Percentiles rank a stretch among this genome's conserved stretches.
phyloP scores from a whole-genome alignment of 1,284 basidiomycete species.

The Neonothopanus nambi region DNA sequence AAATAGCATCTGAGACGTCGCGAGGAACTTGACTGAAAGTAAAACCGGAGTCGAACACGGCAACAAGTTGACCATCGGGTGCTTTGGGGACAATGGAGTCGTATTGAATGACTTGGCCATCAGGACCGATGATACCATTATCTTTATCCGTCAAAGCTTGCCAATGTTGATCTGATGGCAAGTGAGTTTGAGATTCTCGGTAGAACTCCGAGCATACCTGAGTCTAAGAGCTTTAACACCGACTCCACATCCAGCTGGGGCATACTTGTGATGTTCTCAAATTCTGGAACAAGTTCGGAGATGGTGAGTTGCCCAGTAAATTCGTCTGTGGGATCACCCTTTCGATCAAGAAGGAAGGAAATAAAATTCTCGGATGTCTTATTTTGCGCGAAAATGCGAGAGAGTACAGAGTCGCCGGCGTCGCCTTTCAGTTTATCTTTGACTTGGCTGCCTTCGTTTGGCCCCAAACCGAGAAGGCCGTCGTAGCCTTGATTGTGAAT shows the following conservation, averaged over 20 bases:
- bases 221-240: slow-evolving; percentile 53
- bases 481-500: slow-evolving; percentile 59
- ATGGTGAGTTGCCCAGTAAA: slow-evolving; percentile 41
- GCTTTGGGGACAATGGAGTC: slow-evolving; percentile 69
- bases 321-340: slow-evolving; percentile 44
- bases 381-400: slow-evolving; percentile 61
- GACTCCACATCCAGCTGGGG: slow-evolving; percentile 68
- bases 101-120: slow-evolving; percentile 60
- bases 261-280: slow-evolving; percentile 60
- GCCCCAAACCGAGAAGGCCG: slow-evolving; percentile 74
- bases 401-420: slow-evolving; percentile 56
- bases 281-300: slow-evolving; percentile 35
- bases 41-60: slow-evolving; percentile 75
- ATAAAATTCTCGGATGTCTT: slow-evolving; percentile 61
- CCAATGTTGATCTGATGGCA: slow-evolving; percentile 68
- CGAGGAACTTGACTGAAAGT: slow-evolving; percentile 72
- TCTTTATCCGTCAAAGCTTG: slow-evolving; percentile 65
- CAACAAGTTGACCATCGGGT: slow-evolving; percentile 63
- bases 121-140: slow-evolving; percentile 66
- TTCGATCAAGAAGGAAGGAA: slow-evolving; percentile 65
- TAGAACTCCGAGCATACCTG: slow-evolving; percentile 26
- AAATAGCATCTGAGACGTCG: slow-evolving; percentile 73
- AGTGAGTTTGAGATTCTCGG: background rate
- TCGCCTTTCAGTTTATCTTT: slow-evolving; percentile 51
- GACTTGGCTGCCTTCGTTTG: slow-evolving; percentile 69